phyloP scores from a whole-genome alignment of 2,329 filamentous ascomycete species.

The Magnaporthiopsis rhizophila region DNA sequence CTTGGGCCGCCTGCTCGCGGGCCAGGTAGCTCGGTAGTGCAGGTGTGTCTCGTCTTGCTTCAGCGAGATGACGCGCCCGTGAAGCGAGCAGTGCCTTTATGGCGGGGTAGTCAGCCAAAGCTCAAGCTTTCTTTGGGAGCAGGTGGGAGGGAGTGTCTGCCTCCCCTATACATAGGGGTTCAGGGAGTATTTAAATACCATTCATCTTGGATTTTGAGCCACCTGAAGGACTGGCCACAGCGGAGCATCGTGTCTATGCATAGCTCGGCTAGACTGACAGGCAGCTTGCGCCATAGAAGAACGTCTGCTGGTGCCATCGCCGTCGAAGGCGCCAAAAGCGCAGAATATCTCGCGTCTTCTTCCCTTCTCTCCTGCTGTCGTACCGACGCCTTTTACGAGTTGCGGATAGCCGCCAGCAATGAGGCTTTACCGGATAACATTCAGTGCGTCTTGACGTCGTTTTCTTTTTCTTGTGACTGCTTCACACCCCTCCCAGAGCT shows the following conservation, averaged over 20 bases:
- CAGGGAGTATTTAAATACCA: conserved; percentile 48
- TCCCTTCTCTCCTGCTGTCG: no score
- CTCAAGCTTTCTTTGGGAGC: conserved; percentile 6
- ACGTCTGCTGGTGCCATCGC: neutral
- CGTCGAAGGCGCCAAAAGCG: neutral
- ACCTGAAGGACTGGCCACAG: conserved; percentile 95
- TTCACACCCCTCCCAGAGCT: neutral
- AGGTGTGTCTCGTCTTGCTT: conserved; percentile 73
- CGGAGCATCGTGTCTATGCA: conserved; percentile 91
- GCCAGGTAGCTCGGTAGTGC: conserved; percentile 69
- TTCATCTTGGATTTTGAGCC: conserved; percentile 77
- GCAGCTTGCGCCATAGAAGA: conserved; percentile 70
- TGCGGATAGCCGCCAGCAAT: neutral
- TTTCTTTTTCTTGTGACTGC: neutral
- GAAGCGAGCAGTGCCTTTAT: conserved; percentile 67
- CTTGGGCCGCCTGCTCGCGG: conserved; percentile 18
- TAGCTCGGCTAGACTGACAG: conserved; percentile 73
- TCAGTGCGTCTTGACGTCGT: neutral
- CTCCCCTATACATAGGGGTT: neutral
- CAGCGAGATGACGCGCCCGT: conserved; percentile 76
- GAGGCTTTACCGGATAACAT: no score
- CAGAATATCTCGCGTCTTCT: no score
- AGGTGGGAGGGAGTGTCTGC: neutral
- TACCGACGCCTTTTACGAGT: neutral
- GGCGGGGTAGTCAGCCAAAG: conserved; percentile 1